A percentile compares a stretch with the other conserved stretches of the same genome.
phyloP scores from a whole-genome alignment of 306 rosid species.

The Sicyos edulis region DNA sequence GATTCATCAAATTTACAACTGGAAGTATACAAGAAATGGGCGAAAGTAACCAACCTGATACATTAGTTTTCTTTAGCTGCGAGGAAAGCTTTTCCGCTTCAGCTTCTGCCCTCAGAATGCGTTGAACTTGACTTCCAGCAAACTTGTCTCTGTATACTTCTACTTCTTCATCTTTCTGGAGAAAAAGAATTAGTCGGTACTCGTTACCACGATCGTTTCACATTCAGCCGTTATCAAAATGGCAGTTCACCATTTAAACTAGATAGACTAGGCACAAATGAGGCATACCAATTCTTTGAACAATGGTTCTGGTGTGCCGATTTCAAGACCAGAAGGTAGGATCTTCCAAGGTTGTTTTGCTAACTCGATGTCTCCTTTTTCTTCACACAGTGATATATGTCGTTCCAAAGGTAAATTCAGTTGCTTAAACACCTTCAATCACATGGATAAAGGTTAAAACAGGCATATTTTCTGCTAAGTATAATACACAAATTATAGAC shows the following conservation, averaged over 20 bases:
- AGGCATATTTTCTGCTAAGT: neutral
- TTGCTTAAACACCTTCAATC: constrained; percentile 74
- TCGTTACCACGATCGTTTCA: neutral
- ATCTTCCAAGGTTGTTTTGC: constrained; percentile 73
- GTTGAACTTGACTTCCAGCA: constrained; percentile 97
- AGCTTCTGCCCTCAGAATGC: constrained; percentile 66
- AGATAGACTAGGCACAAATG: neutral
- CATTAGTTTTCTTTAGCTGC: constrained; percentile 60
- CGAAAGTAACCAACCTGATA: constrained; percentile 44
- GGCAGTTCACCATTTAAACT: neutral
- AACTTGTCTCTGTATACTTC: constrained; percentile 56
- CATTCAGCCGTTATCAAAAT: neutral
- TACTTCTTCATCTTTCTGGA: constrained; percentile 88
- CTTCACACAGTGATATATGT: constrained; percentile 59
- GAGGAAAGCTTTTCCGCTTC: constrained; percentile 61
- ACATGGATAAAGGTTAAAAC: constrained; percentile 13
- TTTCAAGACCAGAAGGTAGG: constrained; percentile 68
- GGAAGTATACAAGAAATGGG: neutral
- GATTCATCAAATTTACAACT: neutral
- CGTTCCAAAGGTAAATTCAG: constrained; percentile 55
- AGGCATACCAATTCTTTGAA: constrained; percentile 77
- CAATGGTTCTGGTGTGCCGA: constrained; percentile 80
- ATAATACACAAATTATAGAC: neutral
- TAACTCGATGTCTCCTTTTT: constrained; percentile 62
- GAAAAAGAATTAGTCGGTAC: constrained; percentile 7